Evolutionary conservation across 257 asterid species (phyloP).

Genomic region (Mitragyna speciosa): DNA sequence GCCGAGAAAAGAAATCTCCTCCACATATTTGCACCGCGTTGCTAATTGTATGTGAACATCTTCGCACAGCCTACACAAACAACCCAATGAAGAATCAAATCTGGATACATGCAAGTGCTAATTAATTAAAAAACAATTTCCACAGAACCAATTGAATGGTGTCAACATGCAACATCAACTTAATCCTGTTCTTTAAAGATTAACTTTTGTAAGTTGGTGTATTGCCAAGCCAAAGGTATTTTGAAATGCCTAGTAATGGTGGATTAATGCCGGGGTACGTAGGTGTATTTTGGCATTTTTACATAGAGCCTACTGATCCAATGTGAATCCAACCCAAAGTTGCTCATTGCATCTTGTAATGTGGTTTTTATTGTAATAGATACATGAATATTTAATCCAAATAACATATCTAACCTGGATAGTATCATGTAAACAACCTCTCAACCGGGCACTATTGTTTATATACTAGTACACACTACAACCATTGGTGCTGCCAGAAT

Average conservation of each 20-base stretch:
- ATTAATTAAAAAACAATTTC: background rate
- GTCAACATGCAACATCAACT: background rate
- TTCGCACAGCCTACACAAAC: conserved; percentile 54
- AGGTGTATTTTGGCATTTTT: background rate
- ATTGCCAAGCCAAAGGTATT: background rate
- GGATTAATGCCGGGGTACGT: background rate
- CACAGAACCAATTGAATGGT: background rate
- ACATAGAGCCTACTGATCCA: background rate
- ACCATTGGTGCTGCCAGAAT: background rate
- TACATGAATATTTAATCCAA: background rate
- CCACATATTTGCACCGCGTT: conserved; percentile 68
- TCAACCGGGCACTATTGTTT: background rate
- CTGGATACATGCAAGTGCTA: background rate
- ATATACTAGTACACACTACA: background rate
- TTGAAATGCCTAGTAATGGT: background rate
- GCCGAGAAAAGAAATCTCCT: conserved; percentile 92
- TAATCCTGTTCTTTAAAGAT: background rate
- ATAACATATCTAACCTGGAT: background rate
- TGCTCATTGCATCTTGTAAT: background rate
- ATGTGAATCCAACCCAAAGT: background rate
- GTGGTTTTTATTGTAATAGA: background rate
- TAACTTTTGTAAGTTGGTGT: background rate
- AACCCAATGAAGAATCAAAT: background rate
- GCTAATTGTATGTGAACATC: conserved; percentile 60
- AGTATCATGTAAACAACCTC: background rate